Evolutionary conservation across 2,329 filamentous ascomycete genomes (phyloP), one percentile per base, ranked within the genome.

Genomic region (Malbranchea cinnamomea): DNA sequence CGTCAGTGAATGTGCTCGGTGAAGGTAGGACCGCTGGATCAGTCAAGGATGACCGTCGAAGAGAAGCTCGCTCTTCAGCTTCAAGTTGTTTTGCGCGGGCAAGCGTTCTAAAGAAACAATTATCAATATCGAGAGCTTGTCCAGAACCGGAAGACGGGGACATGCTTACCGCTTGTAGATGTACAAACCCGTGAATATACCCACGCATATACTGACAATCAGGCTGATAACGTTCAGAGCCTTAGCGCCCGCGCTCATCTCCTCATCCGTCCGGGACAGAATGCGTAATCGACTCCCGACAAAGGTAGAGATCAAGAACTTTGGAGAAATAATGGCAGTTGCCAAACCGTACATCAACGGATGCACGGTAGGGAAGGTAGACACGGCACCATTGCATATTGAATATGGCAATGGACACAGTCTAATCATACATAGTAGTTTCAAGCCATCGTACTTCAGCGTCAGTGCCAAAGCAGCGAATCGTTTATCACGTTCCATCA

Each of bases 361-460:
- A 14, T 75, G 68, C 19, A 98, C 81, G 18, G 79, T 92, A 2
- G 85, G 85, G 37, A 98, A 85, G 1, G 89, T 95, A 17, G 83
- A 83, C 32, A 98, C 71, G 37, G 92, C 92, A 29, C 84, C 89
- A 50, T 98, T 98, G 49, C 80, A 85, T 42, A 95, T 62, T 30
- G 80, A 89, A 53, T 92, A 98, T 9, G 89, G 89, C 36, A 98
- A 53, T 2, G 89, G 89, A 47, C 87, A 95, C 40, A 95, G 68
- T 17, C 89, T 72, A 43, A 98, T 89, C 68, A 89, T 91, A 38
- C 82, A 76, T 26, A 98, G 66, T 31, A 95, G 74, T 45, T 83
- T 79, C 30, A 98, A 56, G 1, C 89, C 89, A 47, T 98, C 89
- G 47, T 81, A 76, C 40, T 92, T 83, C 37, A 98, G 63, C 5